Percentiles rank a stretch among this genome's conserved stretches.
Evolutionary conservation across 73 alveolate species (phyloP).

Genomic region (Symbiodinium pilosum): DNA sequence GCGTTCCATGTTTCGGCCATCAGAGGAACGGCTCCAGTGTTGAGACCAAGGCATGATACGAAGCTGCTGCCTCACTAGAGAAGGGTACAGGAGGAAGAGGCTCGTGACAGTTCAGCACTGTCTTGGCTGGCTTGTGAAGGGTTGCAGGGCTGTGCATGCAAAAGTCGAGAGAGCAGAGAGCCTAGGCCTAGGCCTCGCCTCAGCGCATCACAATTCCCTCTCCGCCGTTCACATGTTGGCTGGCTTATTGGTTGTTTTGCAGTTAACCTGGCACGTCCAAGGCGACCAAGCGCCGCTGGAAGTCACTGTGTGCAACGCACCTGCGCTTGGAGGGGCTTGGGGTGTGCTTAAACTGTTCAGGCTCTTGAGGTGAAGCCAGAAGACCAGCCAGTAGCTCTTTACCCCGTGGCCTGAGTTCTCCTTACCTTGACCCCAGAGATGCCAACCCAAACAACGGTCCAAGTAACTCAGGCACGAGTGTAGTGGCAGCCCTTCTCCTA

Average conservation of each 20-base stretch:
- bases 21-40: not conserved
- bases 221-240: not conserved
- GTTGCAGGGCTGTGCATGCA: not conserved
- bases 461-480: not conserved
- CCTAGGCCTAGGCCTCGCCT: not conserved
- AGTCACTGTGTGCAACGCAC: not conserved
- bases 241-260: not conserved
- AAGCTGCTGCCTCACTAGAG: not conserved
- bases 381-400: not conserved
- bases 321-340: not conserved
- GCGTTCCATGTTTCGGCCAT: not conserved
- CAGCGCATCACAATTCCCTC: not conserved
- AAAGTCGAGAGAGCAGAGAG: not conserved
- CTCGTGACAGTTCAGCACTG: not conserved
- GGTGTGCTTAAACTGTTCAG: not conserved
- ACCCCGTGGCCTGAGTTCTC: not conserved
- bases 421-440: not conserved
- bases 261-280: not conserved
- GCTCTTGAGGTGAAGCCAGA: not conserved
- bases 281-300: not conserved
- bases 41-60: not conserved
- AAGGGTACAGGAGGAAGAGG: not conserved
- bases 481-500: not conserved
- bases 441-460: too few species aligned
- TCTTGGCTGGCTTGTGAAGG: too few species aligned